Percentiles rank a stretch among this genome's conserved stretches.
Evolutionary conservation across 1,284 basidiomycete genomes (phyloP).

Genomic region (Rhodofomes roseus): DNA sequence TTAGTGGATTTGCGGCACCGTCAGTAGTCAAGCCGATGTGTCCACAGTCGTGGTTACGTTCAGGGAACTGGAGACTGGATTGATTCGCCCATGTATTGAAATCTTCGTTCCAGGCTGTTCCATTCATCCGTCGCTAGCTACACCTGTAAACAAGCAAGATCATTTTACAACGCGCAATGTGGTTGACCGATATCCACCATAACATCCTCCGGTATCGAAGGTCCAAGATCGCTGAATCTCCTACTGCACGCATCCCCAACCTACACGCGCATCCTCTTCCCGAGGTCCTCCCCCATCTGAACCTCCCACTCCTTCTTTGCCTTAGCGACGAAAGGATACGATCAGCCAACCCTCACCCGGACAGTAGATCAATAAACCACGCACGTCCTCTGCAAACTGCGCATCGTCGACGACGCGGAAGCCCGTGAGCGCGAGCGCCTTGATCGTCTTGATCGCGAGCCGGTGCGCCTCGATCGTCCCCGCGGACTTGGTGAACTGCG

Average conservation of each 20-base stretch:
- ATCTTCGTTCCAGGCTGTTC: too few relatives aligned
- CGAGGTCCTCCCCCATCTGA: background rate
- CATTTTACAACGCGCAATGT: too few relatives aligned
- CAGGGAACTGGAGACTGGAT: too few relatives aligned
- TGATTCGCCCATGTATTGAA: too few relatives aligned
- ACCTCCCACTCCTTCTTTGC: conserved; percentile 8
- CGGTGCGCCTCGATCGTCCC: conserved; percentile 52
- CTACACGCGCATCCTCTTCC: background rate
- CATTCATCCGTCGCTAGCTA: too few relatives aligned
- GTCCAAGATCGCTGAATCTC: background rate
- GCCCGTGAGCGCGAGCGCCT: conserved; percentile 57
- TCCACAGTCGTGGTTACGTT: too few relatives aligned
- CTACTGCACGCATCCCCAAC: background rate
- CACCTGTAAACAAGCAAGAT: too few relatives aligned
- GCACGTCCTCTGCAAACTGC: conserved; percentile 37
- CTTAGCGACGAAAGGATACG: background rate
- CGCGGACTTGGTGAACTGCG: conserved; percentile 52
- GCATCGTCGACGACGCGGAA: conserved; percentile 55
- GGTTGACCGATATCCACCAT: background rate
- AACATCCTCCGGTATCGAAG: background rate
- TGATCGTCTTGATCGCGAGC: conserved; percentile 50
- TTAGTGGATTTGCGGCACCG: too few relatives aligned
- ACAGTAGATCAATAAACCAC: background rate
- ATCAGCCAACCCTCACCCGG: background rate
- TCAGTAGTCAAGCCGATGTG: too few relatives aligned